Evolutionary conservation across 345 rosid species (phyloP).

Genomic region (Litchi chinensis): DNA sequence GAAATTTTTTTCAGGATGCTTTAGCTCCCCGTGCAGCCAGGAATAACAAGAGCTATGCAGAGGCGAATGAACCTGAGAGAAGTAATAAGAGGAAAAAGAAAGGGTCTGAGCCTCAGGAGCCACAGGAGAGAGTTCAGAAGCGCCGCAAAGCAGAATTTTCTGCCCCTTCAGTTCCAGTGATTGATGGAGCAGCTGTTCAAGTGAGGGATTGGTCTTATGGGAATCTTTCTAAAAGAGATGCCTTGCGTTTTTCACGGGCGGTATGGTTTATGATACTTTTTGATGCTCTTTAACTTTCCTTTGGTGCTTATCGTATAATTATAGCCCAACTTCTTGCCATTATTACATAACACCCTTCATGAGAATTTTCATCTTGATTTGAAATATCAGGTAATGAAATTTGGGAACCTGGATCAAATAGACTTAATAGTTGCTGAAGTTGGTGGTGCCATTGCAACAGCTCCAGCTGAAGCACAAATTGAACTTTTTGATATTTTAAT

Average conservation of each 20-base stretch:
- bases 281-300: not conserved
- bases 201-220: slow-evolving; percentile 98
- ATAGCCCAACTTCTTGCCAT: not conserved
- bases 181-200: slow-evolving; percentile 96
- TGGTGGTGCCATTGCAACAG: slow-evolving; percentile 80
- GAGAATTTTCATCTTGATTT: slow-evolving; percentile 18
- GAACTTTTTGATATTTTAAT: slow-evolving; percentile 88
- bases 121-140: slow-evolving; percentile 67
- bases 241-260: slow-evolving; percentile 89
- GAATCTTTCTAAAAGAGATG: slow-evolving; percentile 95
- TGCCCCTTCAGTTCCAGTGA: slow-evolving; percentile 62
- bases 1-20: slow-evolving; percentile 60
- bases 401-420: slow-evolving; percentile 83
- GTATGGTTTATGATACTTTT: slow-evolving; percentile 40
- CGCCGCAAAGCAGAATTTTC: slow-evolving; percentile 81
- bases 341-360: not conserved
- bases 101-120: slow-evolving; percentile 66
- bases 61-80: slow-evolving; percentile 70
- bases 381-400: slow-evolving; percentile 76
- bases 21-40: slow-evolving; percentile 98
- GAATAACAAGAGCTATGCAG: slow-evolving; percentile 88
- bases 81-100: slow-evolving; percentile 88
- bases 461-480: slow-evolving; percentile 78
- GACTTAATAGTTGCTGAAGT: slow-evolving; percentile 71
- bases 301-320: not conserved